These are phyloP conservation scores for Solanum hybrid DNA, from an alignment of 305 asterid genomes.

Conservation along the genomic window DNA sequence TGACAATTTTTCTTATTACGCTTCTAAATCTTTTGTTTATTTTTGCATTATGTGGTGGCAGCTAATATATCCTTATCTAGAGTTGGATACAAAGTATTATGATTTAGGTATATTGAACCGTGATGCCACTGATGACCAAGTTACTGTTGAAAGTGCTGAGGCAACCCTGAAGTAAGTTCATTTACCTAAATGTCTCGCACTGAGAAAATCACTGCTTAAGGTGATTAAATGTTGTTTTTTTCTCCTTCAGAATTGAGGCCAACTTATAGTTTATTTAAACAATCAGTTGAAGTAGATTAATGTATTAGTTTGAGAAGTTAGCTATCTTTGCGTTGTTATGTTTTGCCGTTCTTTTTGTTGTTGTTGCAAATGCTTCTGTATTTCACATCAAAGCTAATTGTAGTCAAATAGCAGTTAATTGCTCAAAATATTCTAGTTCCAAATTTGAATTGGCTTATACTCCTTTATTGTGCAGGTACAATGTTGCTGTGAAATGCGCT, in stretches of 20 bases:
- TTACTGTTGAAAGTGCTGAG: slow-evolving; percentile 87
- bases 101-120: slow-evolving; percentile 84
- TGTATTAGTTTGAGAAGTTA: neutral
- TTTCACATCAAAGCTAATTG: neutral
- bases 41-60: slow-evolving; percentile 19
- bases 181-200: neutral
- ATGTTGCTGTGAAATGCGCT: slow-evolving; percentile 92
- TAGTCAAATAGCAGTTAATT: neutral
- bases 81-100: slow-evolving; percentile 75
- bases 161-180: slow-evolving; percentile 74
- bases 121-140: slow-evolving; percentile 71
- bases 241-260: neutral
- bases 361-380: neutral
- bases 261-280: neutral
- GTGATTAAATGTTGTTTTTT: neutral
- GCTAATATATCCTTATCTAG: slow-evolving; percentile 74
- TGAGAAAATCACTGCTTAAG: neutral
- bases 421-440: neutral
- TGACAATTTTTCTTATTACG: neutral
- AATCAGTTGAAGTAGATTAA: neutral
- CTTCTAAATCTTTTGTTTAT: neutral
- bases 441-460: neutral
- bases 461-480: slow-evolving; percentile 37
- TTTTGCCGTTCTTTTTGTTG: neutral
- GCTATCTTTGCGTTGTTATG: neutral